Evolutionary conservation across 257 asterid genomes (phyloP), one percentile per base, ranked within the genome.

Genomic region (Cordia subcordata): DNA sequence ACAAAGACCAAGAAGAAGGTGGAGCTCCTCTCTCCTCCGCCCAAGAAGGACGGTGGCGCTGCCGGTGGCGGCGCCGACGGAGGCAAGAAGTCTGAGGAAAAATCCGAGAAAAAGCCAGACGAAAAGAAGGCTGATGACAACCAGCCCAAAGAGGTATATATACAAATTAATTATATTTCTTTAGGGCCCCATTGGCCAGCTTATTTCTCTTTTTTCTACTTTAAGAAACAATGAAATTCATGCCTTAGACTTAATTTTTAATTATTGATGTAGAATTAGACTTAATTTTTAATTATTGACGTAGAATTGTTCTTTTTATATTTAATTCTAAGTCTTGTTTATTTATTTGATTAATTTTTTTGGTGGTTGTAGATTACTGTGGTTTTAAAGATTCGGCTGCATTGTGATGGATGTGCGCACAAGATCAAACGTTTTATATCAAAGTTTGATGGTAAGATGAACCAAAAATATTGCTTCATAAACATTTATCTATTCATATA

Each of bases 331-430:
- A 19, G 23, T 52, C 14, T 22, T 20, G 52, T 60, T 61, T 55
- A n/a, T 61, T 4, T 1, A 22, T 42, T 35, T 2, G n/a, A 10
- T 4, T 60, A 49, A 21, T 55, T 51, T 46, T 27, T 13, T 8
- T 57, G 64, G 51, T 42, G 35, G 6, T 62, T 23, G 47, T 72
- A 68, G 57, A 80, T 67, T 45, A 77, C 86, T 8, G 92, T 85
- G 70, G 77, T 72, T 53, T 71, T 91, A 82, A 88, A 85, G 78
- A 85, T 83, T 68, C 78, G 59, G 47, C 76, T 91, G 45, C 98
- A 91, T 77, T 91, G 98, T 53, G 94, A 91, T 59, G 98, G 92
- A 56, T 91, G 98, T 59, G 95, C 94, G 5, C 76, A 75, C 39
- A 91, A 91, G 70, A 88, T 91, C 46, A 85, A 76, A 76, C 61